phyloP scores from a whole-genome alignment of 1,284 basidiomycete species.

The Moesziomyces antarcticus region DNA sequence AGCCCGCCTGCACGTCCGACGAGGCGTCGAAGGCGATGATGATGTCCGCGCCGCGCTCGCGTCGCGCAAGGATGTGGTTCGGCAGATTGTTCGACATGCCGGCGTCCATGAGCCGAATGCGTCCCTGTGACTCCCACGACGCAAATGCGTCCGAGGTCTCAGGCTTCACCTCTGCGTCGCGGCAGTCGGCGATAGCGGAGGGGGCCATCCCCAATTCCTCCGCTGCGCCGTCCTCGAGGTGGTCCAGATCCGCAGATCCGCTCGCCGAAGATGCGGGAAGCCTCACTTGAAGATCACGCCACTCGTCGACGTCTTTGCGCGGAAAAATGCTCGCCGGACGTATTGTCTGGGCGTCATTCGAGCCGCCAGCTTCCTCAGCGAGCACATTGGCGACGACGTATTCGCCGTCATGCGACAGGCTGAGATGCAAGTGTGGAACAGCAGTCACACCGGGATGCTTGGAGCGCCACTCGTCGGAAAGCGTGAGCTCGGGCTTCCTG shows the following conservation, averaged over 20 bases:
- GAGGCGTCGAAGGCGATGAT: slow-evolving; percentile 65
- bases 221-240: slow-evolving; percentile 5
- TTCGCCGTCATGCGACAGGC: slow-evolving; percentile 85
- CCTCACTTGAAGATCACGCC: slow-evolving; percentile 10
- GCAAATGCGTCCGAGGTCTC: neutral
- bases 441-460: slow-evolving; percentile 43
- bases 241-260: neutral
- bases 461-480: slow-evolving; percentile 40
- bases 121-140: slow-evolving; percentile 48
- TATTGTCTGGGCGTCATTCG: too few species aligned
- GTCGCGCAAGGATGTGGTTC: slow-evolving; percentile 57
- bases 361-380: slow-evolving; percentile 64
- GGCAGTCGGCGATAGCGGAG: neutral
- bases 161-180: neutral
- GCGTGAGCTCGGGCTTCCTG: slow-evolving; percentile 32
- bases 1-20: slow-evolving; percentile 62
- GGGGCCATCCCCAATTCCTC: slow-evolving; percentile 3
- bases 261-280: neutral
- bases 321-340: neutral
- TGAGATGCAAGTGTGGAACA: slow-evolving; percentile 72
- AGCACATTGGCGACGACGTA: slow-evolving; percentile 81
- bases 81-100: slow-evolving; percentile 67
- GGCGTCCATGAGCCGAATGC: slow-evolving; percentile 62
- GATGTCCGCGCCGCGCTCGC: slow-evolving; percentile 54
- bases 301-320: neutral